These are phyloP conservation scores for Mortierella sp. DNA, from an alignment of 371 early-diverging fungal genomes.

Conservation along the genomic window DNA sequence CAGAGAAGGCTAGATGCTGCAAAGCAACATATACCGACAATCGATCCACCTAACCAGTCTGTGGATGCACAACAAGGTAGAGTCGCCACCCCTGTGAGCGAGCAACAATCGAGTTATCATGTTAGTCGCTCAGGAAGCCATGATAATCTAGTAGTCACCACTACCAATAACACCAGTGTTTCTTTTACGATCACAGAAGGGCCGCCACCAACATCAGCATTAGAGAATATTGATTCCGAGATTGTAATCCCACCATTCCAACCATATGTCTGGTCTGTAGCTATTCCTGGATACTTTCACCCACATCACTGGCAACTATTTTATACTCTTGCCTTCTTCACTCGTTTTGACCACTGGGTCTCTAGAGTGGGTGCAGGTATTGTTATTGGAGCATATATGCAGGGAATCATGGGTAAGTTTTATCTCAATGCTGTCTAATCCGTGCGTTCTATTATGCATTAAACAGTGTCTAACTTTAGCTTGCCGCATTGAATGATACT, in stretches of 20 bases:
- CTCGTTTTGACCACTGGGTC: conserved; percentile 78
- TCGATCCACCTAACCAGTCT: conserved; percentile 14
- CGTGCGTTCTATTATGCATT: too few relatives aligned
- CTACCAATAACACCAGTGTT: conserved; percentile 3
- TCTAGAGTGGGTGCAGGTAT: conserved; percentile 84
- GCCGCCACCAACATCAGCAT: conserved; percentile 1
- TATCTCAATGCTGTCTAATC: neutral
- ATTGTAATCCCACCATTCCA: conserved; percentile 14
- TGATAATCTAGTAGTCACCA: conserved; percentile 14
- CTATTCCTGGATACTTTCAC: conserved; percentile 63
- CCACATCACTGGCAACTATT: conserved; percentile 93
- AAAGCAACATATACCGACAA: conserved; percentile 10
- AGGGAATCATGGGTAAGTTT: conserved; percentile 68
- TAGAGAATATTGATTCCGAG: conserved; percentile 8
- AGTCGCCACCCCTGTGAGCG: conserved; percentile 29
- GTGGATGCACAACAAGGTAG: conserved; percentile 33
- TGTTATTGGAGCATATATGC: conserved; percentile 81
- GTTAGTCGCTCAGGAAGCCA: conserved; percentile 35
- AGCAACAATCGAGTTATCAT: conserved; percentile 21
- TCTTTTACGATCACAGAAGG: neutral
- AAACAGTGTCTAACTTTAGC: too few relatives aligned
- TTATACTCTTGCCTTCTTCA: conserved; percentile 86
- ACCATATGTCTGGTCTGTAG: conserved; percentile 35
- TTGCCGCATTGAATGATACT: neutral
- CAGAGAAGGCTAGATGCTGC: conserved; percentile 19